phyloP scores from a whole-genome alignment of 2,329 filamentous ascomycete species.

The Trichoderma asperellum region DNA sequence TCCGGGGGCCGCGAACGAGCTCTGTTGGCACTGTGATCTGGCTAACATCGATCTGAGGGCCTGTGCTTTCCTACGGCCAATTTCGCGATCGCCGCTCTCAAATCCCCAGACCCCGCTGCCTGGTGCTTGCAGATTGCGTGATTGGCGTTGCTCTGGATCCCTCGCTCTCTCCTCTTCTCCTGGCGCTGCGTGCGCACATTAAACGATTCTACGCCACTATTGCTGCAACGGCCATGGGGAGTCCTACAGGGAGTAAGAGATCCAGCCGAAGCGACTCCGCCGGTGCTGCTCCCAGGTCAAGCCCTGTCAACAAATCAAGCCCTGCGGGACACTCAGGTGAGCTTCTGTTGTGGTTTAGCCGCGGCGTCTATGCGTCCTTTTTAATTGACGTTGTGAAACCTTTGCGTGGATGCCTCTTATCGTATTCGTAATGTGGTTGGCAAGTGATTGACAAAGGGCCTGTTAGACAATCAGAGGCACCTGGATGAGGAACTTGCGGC shows the following conservation, averaged over 20 bases:
- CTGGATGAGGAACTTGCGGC: neutral
- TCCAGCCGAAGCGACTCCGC: slow-evolving; percentile 26
- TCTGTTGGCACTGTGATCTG: neutral
- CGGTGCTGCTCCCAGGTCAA: slow-evolving; percentile 17
- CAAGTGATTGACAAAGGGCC: neutral
- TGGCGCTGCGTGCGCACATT: neutral
- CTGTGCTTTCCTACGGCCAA: slow-evolving; percentile 5
- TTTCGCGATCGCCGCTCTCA: neutral
- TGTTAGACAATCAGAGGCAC: neutral
- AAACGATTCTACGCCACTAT: neutral
- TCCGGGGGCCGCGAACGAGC: neutral
- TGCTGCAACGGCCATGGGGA: slow-evolving; percentile 12
- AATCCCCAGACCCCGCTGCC: neutral
- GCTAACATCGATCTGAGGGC: neutral
- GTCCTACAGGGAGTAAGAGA: slow-evolving; percentile 24
- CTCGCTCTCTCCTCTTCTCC: neutral
- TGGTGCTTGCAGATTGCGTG: slow-evolving; percentile 4
- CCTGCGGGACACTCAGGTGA: slow-evolving; percentile 8
- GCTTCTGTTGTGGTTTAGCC: neutral
- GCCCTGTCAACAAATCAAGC: slow-evolving; percentile 11
- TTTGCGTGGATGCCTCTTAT: neutral
- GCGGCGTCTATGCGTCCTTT: neutral
- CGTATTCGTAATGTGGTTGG: neutral
- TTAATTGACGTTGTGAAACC: neutral
- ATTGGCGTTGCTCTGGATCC: neutral